Base-by-base conservation (phyloP, 768 basidiomycete genomes). In the Psilocybe cyanescens region DNA sequence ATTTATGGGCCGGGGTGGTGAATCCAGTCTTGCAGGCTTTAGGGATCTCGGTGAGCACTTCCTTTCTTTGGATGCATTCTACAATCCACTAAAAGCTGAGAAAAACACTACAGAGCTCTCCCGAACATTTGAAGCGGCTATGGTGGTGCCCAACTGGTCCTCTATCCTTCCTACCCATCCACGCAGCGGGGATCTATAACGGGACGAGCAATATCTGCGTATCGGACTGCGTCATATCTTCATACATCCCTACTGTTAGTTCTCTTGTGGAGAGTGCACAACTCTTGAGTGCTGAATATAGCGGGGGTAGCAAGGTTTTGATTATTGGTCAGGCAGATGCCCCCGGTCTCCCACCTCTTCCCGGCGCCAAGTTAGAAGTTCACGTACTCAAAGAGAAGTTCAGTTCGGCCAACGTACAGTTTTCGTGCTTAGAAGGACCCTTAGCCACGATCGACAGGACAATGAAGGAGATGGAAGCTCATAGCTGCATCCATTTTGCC, bases 121-220 rank as follows among this genome's bases (percentile, higher is more conserved):
- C 44, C 3, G 28, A 30, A 16, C 44, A 56, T 28, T 48, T 58
- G 5, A 45, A 28, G 14, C 58, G 65, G 11, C n/a, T 66, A 3
- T 66, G 65, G 65, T 66, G 65, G 65, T 66, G 61, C 52, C 65
- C 61, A 39, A 66, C 65, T 6, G 65, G 65, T 19, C 47, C 37
- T 37, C 60, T 66, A 41, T 17, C 58, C 8, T 62, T 66, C 41
- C 28, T 66, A 14, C 65, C 65, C 8, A 41, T 66, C 9, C 65
- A 66, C 39, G 65, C 65, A 0, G 65, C 65, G 6, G 65, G 61
- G 19, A 29, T 49, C 3, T 66, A 63, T 37, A 59, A 55, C 3
- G 48, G 55, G n/a, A n/a, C 31, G 6, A 24, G 28, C 12, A 4
- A 37, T 3, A 58, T 60, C 12, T 57, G 49, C 28, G 55, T 57